Evolutionary conservation across 2,329 filamentous ascomycete genomes (phyloP), one percentile per base, ranked within the genome.

Genomic region (Phyllosticta paracitricarpa): DNA sequence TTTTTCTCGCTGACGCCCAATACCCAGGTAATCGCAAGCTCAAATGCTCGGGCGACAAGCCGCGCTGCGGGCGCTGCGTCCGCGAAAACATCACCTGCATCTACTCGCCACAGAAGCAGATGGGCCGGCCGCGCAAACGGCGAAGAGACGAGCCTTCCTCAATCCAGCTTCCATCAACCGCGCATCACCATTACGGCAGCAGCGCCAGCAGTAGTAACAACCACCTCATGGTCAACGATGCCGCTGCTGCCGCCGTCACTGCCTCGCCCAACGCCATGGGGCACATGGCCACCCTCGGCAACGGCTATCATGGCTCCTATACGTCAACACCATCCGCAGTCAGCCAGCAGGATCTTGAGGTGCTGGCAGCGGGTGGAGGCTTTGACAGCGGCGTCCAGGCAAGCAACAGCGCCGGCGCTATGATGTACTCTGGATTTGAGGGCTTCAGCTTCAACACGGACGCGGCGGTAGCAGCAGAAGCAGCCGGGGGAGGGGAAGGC

Each of bases 111-210:
- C 77, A 77, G 58, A 80, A 79, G 67, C 74, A 71, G 40, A 81
- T 81, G 79, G 79, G 79, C 9, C 67, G 79, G 53, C 79, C 79
- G n/a, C 75, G 75, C 63, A 81, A 81, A 67, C 72, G 78, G 58
- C 66, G 7, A 63, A 57, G 59, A 28, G 55, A 51, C 14, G 59
- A 33, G 2, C 51, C 30, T 10, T 53, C 22, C 3, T 22, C 35
- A 17, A 51, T 19, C 8, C 52, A 19, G 10, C 30, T 26, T 22
- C 22, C 52, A 19, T 14, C 19, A 22, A 22, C 52, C 25, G 12
- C 25, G 3, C 22, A 54, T 25, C 52, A 54, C 17, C 19, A 48
- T n/a, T 22, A 17, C 25, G 12, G 25, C n/a, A 6, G 19, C 14
- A 33, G 51, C 25, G 51, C n/a, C 51, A 51, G 48, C 12, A 14